Evolutionary conservation across 2,329 filamentous ascomycete genomes (phyloP).

Genomic region (Didymella sp.): DNA sequence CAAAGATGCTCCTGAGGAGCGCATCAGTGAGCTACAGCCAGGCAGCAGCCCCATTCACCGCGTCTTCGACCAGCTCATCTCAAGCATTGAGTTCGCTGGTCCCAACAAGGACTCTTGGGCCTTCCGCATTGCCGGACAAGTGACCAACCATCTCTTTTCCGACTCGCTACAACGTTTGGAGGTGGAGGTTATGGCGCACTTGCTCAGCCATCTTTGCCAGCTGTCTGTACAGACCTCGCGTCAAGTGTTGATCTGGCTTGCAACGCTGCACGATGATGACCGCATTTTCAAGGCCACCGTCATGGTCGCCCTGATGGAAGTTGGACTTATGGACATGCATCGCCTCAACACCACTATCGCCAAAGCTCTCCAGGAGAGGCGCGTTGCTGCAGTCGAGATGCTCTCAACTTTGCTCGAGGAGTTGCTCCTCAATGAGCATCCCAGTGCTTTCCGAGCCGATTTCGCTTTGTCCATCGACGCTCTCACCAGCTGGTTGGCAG

Average conservation of each 20-base stretch:
- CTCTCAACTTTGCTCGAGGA: constrained; percentile 81
- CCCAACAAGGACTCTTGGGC: constrained; percentile 64
- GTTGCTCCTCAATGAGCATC: constrained; percentile 77
- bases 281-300: constrained; percentile 69
- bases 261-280: constrained; percentile 61
- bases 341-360: constrained; percentile 70
- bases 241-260: constrained; percentile 59
- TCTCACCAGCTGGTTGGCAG: constrained; percentile 79
- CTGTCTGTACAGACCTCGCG: constrained; percentile 65
- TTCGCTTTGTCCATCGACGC: constrained; percentile 83
- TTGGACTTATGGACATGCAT: constrained; percentile 66
- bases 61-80: constrained; percentile 64
- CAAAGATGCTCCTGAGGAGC: constrained; percentile 64
- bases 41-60: constrained; percentile 61
- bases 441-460: constrained; percentile 81
- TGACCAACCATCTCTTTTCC: constrained; percentile 64
- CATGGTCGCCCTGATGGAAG: constrained; percentile 66
- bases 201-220: constrained; percentile 68
- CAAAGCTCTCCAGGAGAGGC: constrained; percentile 73
- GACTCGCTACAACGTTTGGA: constrained; percentile 64
- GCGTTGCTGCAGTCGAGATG: constrained; percentile 76
- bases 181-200: constrained; percentile 67
- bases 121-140: constrained; percentile 62
- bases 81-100: constrained; percentile 59
- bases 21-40: constrained; percentile 63